A percentile compares a stretch with the other conserved stretches of the same genome.
Conservation (phyloP, 306 rosid species). For the Quillaja saponaria region DNA sequence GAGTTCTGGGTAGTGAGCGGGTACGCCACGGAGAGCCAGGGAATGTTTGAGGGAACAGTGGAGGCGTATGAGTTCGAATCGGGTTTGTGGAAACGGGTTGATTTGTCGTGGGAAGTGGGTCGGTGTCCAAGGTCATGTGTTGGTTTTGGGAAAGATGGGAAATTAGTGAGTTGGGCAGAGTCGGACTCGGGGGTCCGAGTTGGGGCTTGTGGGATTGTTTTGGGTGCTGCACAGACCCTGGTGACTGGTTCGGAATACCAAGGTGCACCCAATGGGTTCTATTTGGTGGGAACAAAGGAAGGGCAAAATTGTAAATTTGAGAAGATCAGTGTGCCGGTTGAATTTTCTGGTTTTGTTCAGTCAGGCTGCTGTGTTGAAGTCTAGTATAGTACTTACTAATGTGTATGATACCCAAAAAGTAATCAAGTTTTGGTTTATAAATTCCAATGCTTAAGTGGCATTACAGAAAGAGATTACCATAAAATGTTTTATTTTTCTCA, state of each 20-base stretch:
- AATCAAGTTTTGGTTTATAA: no score
- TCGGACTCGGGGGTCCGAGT: constrained; percentile 30
- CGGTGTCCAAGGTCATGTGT: constrained; percentile 43
- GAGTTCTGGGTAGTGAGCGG: constrained; percentile 56
- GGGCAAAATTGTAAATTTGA: constrained; percentile 37
- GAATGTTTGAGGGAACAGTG: constrained; percentile 37
- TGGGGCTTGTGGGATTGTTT: constrained; percentile 25
- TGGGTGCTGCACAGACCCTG: constrained; percentile 21
- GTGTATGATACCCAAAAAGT: no score
- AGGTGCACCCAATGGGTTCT: constrained; percentile 38
- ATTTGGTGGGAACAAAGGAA: constrained; percentile 14
- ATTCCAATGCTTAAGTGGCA: no score
- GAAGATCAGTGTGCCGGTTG: constrained; percentile 19
- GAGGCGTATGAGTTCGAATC: constrained; percentile 32
- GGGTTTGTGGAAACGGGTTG: constrained; percentile 36
- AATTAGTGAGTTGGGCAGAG: constrained; percentile 21
- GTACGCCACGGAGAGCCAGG: constrained; percentile 43
- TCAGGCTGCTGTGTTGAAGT: constrained; percentile 50
- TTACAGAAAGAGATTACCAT: no score
- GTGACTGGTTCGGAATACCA: constrained; percentile 41
- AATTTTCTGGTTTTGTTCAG: constrained; percentile 46
- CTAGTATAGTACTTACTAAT: no score
- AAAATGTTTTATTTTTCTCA: no score
- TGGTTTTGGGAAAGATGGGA: constrained; percentile 28
- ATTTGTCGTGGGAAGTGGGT: constrained; percentile 35